Percentiles rank a stretch among this genome's conserved stretches.
phyloP scores from a whole-genome alignment of 2,329 filamentous ascomycete genomes.

The Tolypocladium album region DNA sequence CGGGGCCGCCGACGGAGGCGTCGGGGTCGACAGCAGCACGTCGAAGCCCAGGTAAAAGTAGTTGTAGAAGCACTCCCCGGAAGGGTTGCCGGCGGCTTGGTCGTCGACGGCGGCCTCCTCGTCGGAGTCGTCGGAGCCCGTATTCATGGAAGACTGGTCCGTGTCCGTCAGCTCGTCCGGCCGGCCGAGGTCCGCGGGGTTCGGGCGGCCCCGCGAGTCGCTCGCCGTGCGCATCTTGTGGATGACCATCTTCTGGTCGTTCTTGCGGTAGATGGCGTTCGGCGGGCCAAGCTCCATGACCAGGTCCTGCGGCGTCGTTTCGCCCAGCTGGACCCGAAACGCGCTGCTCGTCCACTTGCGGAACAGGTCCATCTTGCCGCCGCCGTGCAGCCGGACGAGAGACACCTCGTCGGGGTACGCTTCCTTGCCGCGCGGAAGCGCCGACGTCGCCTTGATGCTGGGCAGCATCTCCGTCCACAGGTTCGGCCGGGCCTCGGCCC shows the following conservation, averaged over 20 bases:
- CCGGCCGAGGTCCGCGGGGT: constrained; percentile 28
- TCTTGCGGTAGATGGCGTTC: constrained; percentile 87
- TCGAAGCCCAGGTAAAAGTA: constrained; percentile 97
- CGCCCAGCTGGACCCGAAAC: constrained; percentile 65
- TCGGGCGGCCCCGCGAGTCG: constrained; percentile 36
- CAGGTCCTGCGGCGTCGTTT: constrained; percentile 86
- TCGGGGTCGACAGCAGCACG: constrained; percentile 74
- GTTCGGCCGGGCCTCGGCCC: constrained; percentile 68
- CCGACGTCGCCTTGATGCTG: constrained; percentile 60
- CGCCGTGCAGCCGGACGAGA: constrained; percentile 64
- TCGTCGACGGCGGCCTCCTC: constrained; percentile 49
- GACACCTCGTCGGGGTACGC: constrained; percentile 83
- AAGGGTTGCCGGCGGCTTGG: constrained; percentile 39
- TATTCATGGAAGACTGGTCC: constrained; percentile 64
- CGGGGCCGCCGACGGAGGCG: constrained; percentile 51
- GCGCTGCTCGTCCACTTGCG: constrained; percentile 57
- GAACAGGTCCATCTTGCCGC: constrained; percentile 66
- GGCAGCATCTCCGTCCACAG: constrained; percentile 68
- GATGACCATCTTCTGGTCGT: constrained; percentile 79
- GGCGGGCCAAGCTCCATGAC: constrained; percentile 86
- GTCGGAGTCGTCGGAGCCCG: constrained; percentile 56
- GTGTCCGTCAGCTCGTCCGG: constrained; percentile 56
- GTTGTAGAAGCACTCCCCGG: constrained; percentile 84
- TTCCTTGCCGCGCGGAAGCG: constrained; percentile 63
- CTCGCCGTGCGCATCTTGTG: constrained; percentile 54